Base-by-base conservation (phyloP, 306 rosid species). In the Vigna nakashimae region DNA sequence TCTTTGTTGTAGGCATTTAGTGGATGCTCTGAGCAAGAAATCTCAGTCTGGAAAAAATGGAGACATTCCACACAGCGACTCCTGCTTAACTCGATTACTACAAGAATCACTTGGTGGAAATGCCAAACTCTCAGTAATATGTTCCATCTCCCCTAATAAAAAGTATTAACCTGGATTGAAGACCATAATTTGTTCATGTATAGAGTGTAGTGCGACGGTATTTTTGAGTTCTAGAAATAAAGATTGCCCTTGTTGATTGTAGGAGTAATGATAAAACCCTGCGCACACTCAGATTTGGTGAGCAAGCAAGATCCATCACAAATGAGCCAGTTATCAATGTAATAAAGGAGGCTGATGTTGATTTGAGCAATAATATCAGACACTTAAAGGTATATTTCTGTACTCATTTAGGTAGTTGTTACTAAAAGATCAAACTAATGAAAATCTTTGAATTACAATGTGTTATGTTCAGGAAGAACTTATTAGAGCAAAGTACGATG, bases 241-340 rank as follows among this genome's bases (percentile, higher is more conserved):
- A 64, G 38, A 3, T 66, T 82, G 20, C 60, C 7, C 64, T 84
- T 86, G 32, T 84, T 82, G 62, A 80, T 80, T 84, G 90, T 88
- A 96, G 99, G 75, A 78, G 83, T 67, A 67, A 80, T 16, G 74
- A 87, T 58, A 93, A 86, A 85, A 89, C 96, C 51, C 86, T 96
- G 69, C 32, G 69, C 64, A 90, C 97, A 63, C 89, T 96, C 63
- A 85, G 92, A 75, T 90, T 96, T 70, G 98, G 96, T 76, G 93
- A 90, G 69, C 75, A 86, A 62, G 82, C 88, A 83, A 91, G 90
- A 84, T 89, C 82, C 65, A 48, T 92, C 50, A 86, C 76, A 85
- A 93, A 92, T 67, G 88, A 90, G 40, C 97, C 99, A n/a, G 88
- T 87, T 58, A 84, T 91, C 84, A 92, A 91, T 80, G 90, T 87